Conservation (phyloP, 306 rosid genomes). For the Vicia sativa region DNA sequence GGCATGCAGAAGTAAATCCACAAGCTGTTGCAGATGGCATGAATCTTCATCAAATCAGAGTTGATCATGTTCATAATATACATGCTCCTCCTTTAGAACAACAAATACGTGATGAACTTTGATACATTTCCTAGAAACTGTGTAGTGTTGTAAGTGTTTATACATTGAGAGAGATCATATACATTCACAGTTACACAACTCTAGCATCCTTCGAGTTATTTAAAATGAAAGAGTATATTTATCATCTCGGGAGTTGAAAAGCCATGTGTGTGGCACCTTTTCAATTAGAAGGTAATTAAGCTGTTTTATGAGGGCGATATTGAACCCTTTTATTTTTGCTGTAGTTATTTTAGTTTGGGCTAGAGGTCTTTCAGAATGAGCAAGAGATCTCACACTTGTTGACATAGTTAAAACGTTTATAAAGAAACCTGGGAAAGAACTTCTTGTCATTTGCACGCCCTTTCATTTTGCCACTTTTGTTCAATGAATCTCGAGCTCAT, state of each 20-base stretch:
- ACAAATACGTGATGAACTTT: constrained; percentile 70
- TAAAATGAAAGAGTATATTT: constrained; percentile 6
- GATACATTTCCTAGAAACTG: constrained; percentile 32
- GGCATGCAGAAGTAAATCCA: constrained; percentile 54
- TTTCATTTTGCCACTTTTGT: no score
- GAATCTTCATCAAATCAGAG: constrained; percentile 53
- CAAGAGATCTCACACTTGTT: background rate
- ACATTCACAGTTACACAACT: no score
- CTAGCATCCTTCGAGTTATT: constrained; percentile 5
- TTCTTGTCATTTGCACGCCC: no score
- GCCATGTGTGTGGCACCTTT: background rate
- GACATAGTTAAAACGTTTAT: background rate
- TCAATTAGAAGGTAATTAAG: constrained; percentile 8
- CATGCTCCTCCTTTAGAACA: constrained; percentile 59
- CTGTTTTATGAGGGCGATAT: background rate
- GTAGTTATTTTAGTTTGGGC: constrained; percentile 2
- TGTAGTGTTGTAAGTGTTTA: background rate
- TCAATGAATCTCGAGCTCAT: no score
- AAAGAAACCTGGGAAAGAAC: no score
- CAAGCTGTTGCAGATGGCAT: constrained; percentile 52
- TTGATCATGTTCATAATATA: constrained; percentile 41
- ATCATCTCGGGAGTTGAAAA: background rate
- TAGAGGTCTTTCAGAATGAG: constrained; percentile 5
- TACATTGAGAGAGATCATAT: constrained; percentile 5
- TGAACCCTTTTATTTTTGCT: background rate